Conservation (phyloP, 2,329 filamentous ascomycete species). For the Cladosporium sp. region DNA sequence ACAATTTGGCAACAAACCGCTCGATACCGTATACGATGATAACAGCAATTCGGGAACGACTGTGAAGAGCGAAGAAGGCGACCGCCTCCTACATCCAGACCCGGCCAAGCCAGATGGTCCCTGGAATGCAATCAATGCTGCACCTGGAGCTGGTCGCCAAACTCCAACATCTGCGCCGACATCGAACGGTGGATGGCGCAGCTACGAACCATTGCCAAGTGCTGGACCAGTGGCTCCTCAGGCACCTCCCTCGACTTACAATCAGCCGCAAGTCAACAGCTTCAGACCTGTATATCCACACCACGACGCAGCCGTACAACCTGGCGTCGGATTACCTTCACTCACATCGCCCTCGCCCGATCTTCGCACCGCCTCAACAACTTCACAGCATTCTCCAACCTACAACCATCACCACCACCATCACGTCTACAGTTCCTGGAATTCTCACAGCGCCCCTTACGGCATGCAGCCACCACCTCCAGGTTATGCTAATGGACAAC, state of each 20-base stretch:
- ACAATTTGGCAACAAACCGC: slow-evolving; percentile 21
- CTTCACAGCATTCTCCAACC: slow-evolving; percentile 29
- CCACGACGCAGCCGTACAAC: slow-evolving; percentile 22
- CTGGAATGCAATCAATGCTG: slow-evolving; percentile 43
- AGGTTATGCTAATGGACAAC: neutral
- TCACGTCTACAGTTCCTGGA: slow-evolving; percentile 26
- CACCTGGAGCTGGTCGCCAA: slow-evolving; percentile 31
- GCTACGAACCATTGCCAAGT: slow-evolving; percentile 31
- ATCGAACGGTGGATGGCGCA: slow-evolving; percentile 29
- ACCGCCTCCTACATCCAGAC: slow-evolving; percentile 18
- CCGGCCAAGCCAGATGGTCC: slow-evolving; percentile 34
- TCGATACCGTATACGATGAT: slow-evolving; percentile 33
- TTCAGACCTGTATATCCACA: slow-evolving; percentile 30
- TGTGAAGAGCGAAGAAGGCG: slow-evolving; percentile 38
- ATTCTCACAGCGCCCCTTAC: slow-evolving; percentile 25
- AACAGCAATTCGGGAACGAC: slow-evolving; percentile 30
- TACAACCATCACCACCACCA: slow-evolving; percentile 23
- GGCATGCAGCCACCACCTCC: slow-evolving; percentile 22
- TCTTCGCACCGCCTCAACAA: slow-evolving; percentile 28
- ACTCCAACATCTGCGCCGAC: slow-evolving; percentile 26
- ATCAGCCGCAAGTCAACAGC: slow-evolving; percentile 26
- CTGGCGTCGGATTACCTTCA: slow-evolving; percentile 25
- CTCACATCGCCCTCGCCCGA: slow-evolving; percentile 29
- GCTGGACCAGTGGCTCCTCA: slow-evolving; percentile 23
- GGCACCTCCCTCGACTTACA: slow-evolving; percentile 18